A percentile compares a stretch with the other conserved stretches of the same genome.
Conservation (phyloP, 129 eudicot species). For the Flaveria brownii region DNA sequence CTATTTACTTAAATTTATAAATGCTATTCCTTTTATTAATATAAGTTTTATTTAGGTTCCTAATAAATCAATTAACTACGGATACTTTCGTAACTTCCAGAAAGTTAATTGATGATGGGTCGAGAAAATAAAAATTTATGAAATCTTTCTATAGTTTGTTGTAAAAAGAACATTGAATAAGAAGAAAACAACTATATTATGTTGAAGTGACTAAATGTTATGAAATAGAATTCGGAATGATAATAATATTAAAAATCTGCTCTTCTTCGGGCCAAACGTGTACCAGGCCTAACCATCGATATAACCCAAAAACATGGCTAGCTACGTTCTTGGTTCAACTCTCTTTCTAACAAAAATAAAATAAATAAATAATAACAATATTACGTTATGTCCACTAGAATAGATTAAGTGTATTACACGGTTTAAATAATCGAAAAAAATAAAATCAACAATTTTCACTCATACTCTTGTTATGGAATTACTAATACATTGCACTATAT, state of each 20-base stretch:
- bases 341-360: background rate
- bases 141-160: too few relatives aligned
- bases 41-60: background rate
- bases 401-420: too few relatives aligned
- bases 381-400: too few relatives aligned
- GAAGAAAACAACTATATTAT: background rate
- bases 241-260: background rate
- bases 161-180: background rate
- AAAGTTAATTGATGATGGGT: background rate
- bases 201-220: background rate
- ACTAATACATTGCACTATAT: too few relatives aligned
- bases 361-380: background rate
- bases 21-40: background rate
- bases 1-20: background rate
- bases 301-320: conserved; percentile 2
- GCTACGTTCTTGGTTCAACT: background rate
- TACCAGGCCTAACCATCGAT: background rate
- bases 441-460: too few relatives aligned
- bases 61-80: background rate
- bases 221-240: background rate
- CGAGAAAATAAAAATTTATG: too few relatives aligned
- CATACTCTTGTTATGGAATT: too few relatives aligned
- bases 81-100: background rate
- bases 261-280: background rate
- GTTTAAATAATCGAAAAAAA: too few relatives aligned